A percentile compares a stretch with the other conserved stretches of the same genome.
Conservation (phyloP, 1,139 yeast genomes). For the Waltiozyma solani region DNA sequence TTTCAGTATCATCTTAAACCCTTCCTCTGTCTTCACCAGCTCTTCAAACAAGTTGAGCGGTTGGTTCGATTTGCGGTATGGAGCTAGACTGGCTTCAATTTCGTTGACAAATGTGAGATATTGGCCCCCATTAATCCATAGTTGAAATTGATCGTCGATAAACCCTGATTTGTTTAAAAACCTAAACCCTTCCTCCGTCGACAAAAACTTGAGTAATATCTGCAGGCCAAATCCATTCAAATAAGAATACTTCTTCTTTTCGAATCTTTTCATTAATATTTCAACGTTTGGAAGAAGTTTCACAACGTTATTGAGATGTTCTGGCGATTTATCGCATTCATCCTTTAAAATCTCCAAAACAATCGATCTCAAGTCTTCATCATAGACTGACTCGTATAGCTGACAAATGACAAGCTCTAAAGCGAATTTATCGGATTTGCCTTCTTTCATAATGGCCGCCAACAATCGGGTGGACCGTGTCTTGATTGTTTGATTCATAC, state of each 20-base stretch:
- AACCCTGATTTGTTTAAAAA: slow-evolving; percentile 41
- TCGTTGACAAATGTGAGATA: slow-evolving; percentile 42
- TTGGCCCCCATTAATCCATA: slow-evolving; percentile 44
- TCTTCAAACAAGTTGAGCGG: slow-evolving; percentile 76
- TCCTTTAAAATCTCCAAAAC: slow-evolving; percentile 44
- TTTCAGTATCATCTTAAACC: slow-evolving; percentile 40
- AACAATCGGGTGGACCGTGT: slow-evolving; percentile 45
- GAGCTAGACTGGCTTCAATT: slow-evolving; percentile 30
- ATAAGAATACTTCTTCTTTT: neutral
- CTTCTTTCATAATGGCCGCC: slow-evolving; percentile 28
- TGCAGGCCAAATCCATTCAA: slow-evolving; percentile 30
- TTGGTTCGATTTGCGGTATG: slow-evolving; percentile 7
- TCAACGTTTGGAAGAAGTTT: slow-evolving; percentile 27
- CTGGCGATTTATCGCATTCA: slow-evolving; percentile 31
- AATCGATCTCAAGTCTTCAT: slow-evolving; percentile 43
- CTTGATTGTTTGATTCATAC: slow-evolving; percentile 44
- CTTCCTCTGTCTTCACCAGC: slow-evolving; percentile 73
- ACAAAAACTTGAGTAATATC: slow-evolving; percentile 40
- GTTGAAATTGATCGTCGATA: slow-evolving; percentile 45
- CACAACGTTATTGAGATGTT: slow-evolving; percentile 32
- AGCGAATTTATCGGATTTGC: neutral
- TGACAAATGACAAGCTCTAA: slow-evolving; percentile 51
- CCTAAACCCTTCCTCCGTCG: slow-evolving; percentile 46
- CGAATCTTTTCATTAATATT: slow-evolving; percentile 27
- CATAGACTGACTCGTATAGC: slow-evolving; percentile 48